Conservation (phyloP, 202 grass and related monocot species). For the Carex arenaria region DNA sequence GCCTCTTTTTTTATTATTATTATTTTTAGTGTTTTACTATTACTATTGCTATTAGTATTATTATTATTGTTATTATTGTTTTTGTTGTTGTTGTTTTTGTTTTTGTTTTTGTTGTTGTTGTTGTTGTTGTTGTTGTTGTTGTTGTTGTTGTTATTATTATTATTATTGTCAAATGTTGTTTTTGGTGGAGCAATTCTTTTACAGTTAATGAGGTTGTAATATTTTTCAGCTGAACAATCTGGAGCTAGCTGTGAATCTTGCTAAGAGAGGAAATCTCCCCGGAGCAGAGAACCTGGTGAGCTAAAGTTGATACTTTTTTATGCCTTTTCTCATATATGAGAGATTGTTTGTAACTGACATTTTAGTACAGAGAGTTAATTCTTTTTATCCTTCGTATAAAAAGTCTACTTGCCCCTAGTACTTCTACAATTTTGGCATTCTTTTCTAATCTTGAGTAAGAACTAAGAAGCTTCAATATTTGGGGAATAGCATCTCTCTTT, state of each 20-base stretch:
- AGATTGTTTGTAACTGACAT: not conserved
- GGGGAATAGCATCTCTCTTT: not conserved
- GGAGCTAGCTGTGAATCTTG: constrained; percentile 98
- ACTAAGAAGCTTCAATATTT: not conserved
- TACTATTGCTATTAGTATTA: not conserved
- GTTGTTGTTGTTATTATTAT: not conserved
- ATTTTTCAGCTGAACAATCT: constrained; percentile 63
- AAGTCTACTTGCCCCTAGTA: not conserved
- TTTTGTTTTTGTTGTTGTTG: not conserved
- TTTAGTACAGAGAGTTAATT: not conserved
- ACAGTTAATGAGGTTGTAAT: not conserved
- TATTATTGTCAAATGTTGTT: not conserved
- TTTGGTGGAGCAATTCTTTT: not conserved
- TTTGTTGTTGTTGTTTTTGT: not conserved
- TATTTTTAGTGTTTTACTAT: no score
- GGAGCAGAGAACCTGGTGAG: constrained; percentile 92
- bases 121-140: not conserved
- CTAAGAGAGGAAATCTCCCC: constrained; percentile 97
- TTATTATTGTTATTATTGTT: not conserved
- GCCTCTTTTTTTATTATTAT: not conserved
- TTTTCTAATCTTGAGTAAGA: not conserved
- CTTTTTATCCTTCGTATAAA: not conserved
- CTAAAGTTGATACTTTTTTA: constrained; percentile 3
- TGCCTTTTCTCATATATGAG: not conserved
- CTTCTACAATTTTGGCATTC: not conserved